Evolutionary conservation across 768 basidiomycete species (phyloP), one percentile per base, ranked within the genome.

Genomic region (Collybia nuda): DNA sequence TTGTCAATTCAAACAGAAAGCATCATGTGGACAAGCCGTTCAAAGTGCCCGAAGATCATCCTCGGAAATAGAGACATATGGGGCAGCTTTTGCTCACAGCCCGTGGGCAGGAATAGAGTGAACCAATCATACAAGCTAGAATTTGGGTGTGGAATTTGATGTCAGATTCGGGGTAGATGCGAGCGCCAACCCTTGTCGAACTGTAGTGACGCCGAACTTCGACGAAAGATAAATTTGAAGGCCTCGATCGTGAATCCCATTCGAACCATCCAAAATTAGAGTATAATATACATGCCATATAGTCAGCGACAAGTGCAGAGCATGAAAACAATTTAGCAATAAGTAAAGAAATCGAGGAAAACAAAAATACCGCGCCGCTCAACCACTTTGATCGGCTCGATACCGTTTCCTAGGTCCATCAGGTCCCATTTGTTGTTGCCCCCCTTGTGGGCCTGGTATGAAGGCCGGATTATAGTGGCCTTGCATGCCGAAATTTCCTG

Each of bases 391-490:
- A 48, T 84, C 82, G 44, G 69, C 65, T 51, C 82, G 75, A 63
- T 41, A 44, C 26, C 54, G 36, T 44, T 57, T 47, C 56, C 58
- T 43, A 46, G 54, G 47, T n/a, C 44, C 42, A 35, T 48, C 45
- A n/a, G 43, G 47, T 35, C 55, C 51, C 50, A 44, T 51, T 46
- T 57, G 57, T 48, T 55, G 54, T 51, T 69, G 68, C 18, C 73
- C 75, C 12, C 70, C 72, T 36, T 63, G 67, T 49, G 72, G 67
- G 29, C 69, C 71, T 60, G 75, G 78, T 74, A 85, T 81, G 63
- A 90, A 89, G 18, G 85, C 83, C 2, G 87, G 86, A 63, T 88
- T 88, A 72, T 86, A 83, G 69, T 89, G 85, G 14, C 86, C 85
- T 59, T 76, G 76, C 51, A 59, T 44, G 40, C 72, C 68, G 55